Base-by-base conservation (phyloP, 345 rosid species). In the Conringia planisiliqua region DNA sequence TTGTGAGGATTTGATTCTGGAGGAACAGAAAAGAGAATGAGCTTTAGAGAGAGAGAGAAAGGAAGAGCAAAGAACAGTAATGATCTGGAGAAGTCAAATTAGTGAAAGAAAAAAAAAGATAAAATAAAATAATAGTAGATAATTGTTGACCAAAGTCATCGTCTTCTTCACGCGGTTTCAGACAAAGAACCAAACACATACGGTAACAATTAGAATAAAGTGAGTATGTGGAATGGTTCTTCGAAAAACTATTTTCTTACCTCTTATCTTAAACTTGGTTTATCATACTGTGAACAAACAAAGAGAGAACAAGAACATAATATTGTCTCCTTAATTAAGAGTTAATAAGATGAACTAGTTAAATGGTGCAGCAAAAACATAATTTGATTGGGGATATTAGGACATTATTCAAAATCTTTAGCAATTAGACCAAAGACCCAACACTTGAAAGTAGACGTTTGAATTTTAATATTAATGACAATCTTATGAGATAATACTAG, bases 101-200 rank as follows among this genome's bases (percentile, higher is more conserved):
- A 26, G 33, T 66, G 66, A 74, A 29, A 8, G 18, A 39, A 0
- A 36, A 8, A 27, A 38, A 0, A 36, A 36, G 42, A 10, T 11
- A 8, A 67, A 51, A 62, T 30, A 70, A 71, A 77, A 33, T 32
- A 55, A 14, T 7, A 46, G 47, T 57, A 71, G 71, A 65, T 71
- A 20, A 27, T 46, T 71, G 55, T 77, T 71, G 76, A 77, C 72
- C 16, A 58, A 57, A 77, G 68, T 77, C 77, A 39, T 71, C 77
- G 47, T 71, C 80, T 71, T 38, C 67, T 58, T 38, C 72, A 77
- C 80, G 80, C 80, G 77, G 62, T 77, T 77, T 77, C 80, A 56
- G 47, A 71, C 75, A n/a, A 29, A 32, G 27, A 52, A 51, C 71
- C 60, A 51, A 54, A 51, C 72, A 52, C 52, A 14, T 30, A 46